Conservation (phyloP, 768 basidiomycete genomes). For the Podaxis sp. region DNA sequence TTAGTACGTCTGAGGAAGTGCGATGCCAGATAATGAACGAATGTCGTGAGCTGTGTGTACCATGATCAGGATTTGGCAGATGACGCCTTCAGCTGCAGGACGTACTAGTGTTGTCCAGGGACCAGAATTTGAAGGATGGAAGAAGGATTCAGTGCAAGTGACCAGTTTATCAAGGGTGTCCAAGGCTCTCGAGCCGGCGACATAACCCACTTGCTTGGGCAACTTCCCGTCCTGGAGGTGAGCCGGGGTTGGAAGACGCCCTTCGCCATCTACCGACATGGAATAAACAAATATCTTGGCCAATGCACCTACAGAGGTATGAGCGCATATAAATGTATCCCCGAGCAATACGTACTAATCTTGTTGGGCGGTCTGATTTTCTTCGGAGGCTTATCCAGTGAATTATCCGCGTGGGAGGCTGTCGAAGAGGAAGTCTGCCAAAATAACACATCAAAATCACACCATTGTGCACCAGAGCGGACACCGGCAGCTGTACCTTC, state of each 20-base stretch:
- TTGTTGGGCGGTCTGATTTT: constrained; percentile 62
- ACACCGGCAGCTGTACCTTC: constrained; percentile 39
- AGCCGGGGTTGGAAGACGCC: constrained; percentile 39
- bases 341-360: constrained; percentile 42
- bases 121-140: constrained; percentile 93
- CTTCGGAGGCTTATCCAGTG: constrained; percentile 50
- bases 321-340: background rate
- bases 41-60: constrained; percentile 52
- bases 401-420: constrained; percentile 63
- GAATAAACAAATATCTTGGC: constrained; percentile 89
- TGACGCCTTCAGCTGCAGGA: constrained; percentile 5
- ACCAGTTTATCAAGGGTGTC: constrained; percentile 86
- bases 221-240: constrained; percentile 24
- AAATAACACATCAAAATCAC: constrained; percentile 7
- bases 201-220: constrained; percentile 46
- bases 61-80: constrained; percentile 11
- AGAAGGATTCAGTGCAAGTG: constrained; percentile 91
- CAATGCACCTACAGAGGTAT: constrained; percentile 54
- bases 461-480: background rate
- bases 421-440: constrained; percentile 61
- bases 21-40: constrained; percentile 66
- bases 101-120: constrained; percentile 69
- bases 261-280: constrained; percentile 77
- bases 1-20: constrained; percentile 80
- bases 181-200: constrained; percentile 85